A percentile compares a stretch with the other conserved stretches of the same genome.
phyloP scores from a whole-genome alignment of 2,329 filamentous ascomycete genomes.

The Triangularia verruculosa region DNA sequence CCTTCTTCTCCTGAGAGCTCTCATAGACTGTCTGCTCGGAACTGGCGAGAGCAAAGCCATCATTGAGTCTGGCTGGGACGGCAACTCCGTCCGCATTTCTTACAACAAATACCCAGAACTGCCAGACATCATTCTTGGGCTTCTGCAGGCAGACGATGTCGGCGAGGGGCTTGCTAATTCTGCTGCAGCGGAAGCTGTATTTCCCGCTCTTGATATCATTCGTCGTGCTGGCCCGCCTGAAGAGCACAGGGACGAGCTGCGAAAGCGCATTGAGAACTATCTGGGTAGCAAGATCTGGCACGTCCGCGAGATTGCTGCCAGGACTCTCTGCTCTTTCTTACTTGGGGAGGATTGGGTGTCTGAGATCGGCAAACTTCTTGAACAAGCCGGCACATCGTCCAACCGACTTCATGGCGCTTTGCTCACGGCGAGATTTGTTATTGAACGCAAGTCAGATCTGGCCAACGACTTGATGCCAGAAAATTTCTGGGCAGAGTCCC shows the following conservation, averaged over 20 bases:
- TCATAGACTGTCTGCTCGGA: constrained; percentile 76
- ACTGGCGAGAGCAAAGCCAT: constrained; percentile 67
- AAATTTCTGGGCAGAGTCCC: constrained; percentile 30
- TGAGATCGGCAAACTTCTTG: constrained; percentile 39
- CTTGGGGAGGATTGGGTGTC: constrained; percentile 49
- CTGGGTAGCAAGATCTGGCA: constrained; percentile 73
- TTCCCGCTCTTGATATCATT: constrained; percentile 79
- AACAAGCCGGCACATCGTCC: constrained; percentile 29
- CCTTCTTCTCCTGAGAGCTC: constrained; percentile 79
- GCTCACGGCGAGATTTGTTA: constrained; percentile 53
- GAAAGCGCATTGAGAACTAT: constrained; percentile 57
- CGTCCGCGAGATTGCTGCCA: constrained; percentile 74
- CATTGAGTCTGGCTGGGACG: constrained; percentile 62
- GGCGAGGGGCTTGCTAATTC: constrained; percentile 37
- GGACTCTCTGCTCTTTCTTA: constrained; percentile 65
- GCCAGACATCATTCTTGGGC: constrained; percentile 58
- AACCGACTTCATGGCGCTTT: constrained; percentile 60
- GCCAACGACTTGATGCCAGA: constrained; percentile 42
- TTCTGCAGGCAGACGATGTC: constrained; percentile 54
- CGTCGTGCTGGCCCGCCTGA: constrained; percentile 67
- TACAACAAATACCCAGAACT: constrained; percentile 68
- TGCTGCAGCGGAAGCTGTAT: constrained; percentile 64
- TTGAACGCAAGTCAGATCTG: constrained; percentile 52
- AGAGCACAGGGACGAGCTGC: constrained; percentile 52
- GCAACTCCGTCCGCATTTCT: constrained; percentile 61